A percentile compares a stretch with the other conserved stretches of the same genome.
These are phyloP conservation scores for Diutina catenulata DNA, from an alignment of 1,139 yeast genomes.

Conservation along the genomic window DNA sequence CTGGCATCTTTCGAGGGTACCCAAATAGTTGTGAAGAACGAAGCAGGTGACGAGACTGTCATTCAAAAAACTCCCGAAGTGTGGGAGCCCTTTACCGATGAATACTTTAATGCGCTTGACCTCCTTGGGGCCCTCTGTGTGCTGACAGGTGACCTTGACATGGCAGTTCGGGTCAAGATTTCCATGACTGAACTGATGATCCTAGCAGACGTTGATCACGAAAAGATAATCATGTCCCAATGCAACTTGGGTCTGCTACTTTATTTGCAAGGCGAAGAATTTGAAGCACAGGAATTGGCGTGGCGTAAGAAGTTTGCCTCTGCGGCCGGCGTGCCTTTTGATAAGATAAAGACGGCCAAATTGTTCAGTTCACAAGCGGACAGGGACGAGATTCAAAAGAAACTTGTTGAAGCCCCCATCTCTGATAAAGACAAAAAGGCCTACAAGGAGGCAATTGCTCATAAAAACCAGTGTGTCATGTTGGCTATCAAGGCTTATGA, in stretches of 20 bases:
- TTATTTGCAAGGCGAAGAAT: constrained; percentile 59
- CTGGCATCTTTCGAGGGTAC: constrained; percentile 3
- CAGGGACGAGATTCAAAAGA: constrained; percentile 8
- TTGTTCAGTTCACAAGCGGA: constrained; percentile 4
- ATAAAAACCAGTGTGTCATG: constrained; percentile 28
- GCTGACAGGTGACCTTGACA: constrained; percentile 51
- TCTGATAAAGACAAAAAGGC: constrained; percentile 10
- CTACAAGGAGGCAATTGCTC: constrained; percentile 10
- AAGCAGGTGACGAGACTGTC: constrained; percentile 12
- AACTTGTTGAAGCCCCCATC: constrained; percentile 11
- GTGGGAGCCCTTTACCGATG: constrained; percentile 53
- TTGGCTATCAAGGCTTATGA: constrained; percentile 38
- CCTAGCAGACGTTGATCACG: constrained; percentile 55
- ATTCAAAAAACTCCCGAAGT: constrained; percentile 10
- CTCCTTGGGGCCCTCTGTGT: constrained; percentile 56
- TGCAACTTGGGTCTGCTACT: constrained; percentile 64
- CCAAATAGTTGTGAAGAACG: constrained; percentile 12
- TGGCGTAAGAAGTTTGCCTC: constrained; percentile 16
- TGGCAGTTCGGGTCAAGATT: constrained; percentile 53
- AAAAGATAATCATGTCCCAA: constrained; percentile 52
- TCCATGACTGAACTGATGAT: constrained; percentile 68
- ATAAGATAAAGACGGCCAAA: constrained; percentile 11
- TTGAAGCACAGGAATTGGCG: constrained; percentile 37
- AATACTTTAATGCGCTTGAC: constrained; percentile 64
- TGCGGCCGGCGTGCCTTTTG: constrained; percentile 15